phyloP scores from a whole-genome alignment of 108 stramenopile species.

The Pseudonitzschia multistriata region DNA sequence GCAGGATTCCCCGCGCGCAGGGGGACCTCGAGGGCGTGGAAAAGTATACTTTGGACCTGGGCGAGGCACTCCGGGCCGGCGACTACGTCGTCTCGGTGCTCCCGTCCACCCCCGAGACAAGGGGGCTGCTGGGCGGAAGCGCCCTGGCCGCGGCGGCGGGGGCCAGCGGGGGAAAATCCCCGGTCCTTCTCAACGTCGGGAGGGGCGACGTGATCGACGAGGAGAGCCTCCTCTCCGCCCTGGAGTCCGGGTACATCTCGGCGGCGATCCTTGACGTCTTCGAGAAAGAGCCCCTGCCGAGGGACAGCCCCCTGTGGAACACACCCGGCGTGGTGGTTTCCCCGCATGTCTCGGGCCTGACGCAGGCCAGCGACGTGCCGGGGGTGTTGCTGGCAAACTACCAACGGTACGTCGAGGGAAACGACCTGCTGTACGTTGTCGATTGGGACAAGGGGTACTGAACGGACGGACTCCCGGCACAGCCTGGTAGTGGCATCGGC shows the following conservation, averaged over 20 bases:
- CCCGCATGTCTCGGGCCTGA: conserved; percentile 49
- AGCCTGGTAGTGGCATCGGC: no score
- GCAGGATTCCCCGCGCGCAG: conserved; percentile 6
- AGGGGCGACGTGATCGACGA: conserved; percentile 49
- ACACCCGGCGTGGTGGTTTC: conserved; percentile 40
- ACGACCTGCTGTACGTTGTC: conserved; percentile 36
- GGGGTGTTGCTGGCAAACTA: conserved; percentile 42
- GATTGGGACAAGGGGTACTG: conserved; percentile 51
- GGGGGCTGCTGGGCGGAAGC: conserved; percentile 29
- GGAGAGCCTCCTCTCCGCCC: conserved; percentile 27
- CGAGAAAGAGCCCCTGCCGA: conserved; percentile 43
- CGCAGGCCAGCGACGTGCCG: conserved; percentile 38
- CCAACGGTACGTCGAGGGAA: conserved; percentile 41
- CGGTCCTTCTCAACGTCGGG: conserved; percentile 55
- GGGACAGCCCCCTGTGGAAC: conserved; percentile 39
- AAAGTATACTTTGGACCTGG: conserved; percentile 34
- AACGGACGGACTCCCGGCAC: background rate
- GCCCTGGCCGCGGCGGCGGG: conserved; percentile 32
- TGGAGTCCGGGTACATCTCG: conserved; percentile 41
- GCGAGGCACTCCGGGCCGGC: conserved; percentile 31
- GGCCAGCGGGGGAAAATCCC: conserved; percentile 39
- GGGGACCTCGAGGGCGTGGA: conserved; percentile 21
- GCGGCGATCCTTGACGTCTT: conserved; percentile 59
- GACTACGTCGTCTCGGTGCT: conserved; percentile 56
- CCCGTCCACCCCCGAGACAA: conserved; percentile 43